Evolutionary conservation across 768 basidiomycete genomes (phyloP), one percentile per base, ranked within the genome.

Genomic region (Megacollybia marginata): DNA sequence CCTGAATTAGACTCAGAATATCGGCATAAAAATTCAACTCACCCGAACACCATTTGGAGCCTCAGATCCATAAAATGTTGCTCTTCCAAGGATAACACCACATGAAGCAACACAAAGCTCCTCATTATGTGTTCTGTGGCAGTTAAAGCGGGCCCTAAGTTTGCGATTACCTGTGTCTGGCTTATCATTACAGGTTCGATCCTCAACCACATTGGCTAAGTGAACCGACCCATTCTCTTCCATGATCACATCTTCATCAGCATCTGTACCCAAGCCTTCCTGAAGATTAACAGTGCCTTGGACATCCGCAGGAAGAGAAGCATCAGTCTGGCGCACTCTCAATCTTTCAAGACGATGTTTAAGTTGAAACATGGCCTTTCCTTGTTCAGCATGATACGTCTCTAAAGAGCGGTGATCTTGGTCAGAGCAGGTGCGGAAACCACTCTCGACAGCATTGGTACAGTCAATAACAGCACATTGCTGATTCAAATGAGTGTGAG

Each of bases 61-160:
- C 40, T 68, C 66, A 6, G 64, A 58, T 2, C 66, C 65, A 51
- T 55, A 68, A 20, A 69, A 61, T 0, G 65, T 69, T 1, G 55
- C 65, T n/a, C 60, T 44, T 0, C 57, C 66, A 18, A 59, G 35
- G 23, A 67, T 65, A 10, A 69, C 54, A 1, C 68, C 67, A 58
- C 69, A 70, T 1, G 63, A 58, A 1, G 16, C 47, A 13, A 69
- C 65, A 55, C 56, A 57, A 1, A 67, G 55, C 48, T 68, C 53
- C 33, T 69, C 63, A 44, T 69, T 71, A 48, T 69, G 65, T 2
- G 67, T 69, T 0, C 63, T 49, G n/a, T 51, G 35, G 9, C 61
- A 49, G 0, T 62, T 56, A 56, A 69, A 68, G 1, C 52, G 56
- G 9, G 66, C 63, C 7, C 55, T 51, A 1, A 62, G 19, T n/a